Conservation (phyloP, 768 basidiomycete species). For the Termitomyces sp. region DNA sequence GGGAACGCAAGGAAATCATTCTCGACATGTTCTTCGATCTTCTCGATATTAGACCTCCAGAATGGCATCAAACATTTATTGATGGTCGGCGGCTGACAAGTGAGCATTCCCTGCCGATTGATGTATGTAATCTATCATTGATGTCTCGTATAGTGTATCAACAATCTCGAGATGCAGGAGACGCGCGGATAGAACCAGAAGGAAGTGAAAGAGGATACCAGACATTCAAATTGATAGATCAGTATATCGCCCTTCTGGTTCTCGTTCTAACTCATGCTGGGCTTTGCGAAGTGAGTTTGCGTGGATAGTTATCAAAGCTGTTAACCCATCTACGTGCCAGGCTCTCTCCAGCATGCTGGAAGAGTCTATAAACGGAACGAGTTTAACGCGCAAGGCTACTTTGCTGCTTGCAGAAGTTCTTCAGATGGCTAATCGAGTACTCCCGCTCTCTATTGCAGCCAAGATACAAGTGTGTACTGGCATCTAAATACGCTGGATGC, state of each 20-base stretch:
- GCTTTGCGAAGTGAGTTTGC: conserved; percentile 67
- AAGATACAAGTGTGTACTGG: conserved; percentile 63
- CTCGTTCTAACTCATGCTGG: conserved; percentile 85
- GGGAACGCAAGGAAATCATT: conserved; percentile 67
- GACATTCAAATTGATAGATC: conserved; percentile 81
- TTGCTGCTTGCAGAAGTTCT: conserved; percentile 88
- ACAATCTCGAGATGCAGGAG: conserved; percentile 39
- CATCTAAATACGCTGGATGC: conserved; percentile 1
- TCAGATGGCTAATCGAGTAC: conserved; percentile 79
- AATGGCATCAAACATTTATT: conserved; percentile 92
- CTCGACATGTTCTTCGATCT: conserved; percentile 94
- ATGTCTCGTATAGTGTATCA: conserved; percentile 53
- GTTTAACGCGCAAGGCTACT: conserved; percentile 84
- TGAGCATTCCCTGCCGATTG: conserved; percentile 26
- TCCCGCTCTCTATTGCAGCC: conserved; percentile 80
- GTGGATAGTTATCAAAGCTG: background rate
- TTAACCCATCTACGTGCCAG: conserved; percentile 31
- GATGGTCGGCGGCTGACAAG: conserved; percentile 85
- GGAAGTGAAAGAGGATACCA: conserved; percentile 43
- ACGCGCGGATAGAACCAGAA: conserved; percentile 27
- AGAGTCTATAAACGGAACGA: conserved; percentile 67
- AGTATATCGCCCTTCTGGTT: conserved; percentile 84
- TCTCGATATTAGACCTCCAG: conserved; percentile 85
- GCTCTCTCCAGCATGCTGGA: conserved; percentile 83
- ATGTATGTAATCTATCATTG: background rate